A percentile compares a stretch with the other conserved stretches of the same genome.
Conservation (phyloP, 2,329 filamentous ascomycete species). For the Cytospora mali region DNA sequence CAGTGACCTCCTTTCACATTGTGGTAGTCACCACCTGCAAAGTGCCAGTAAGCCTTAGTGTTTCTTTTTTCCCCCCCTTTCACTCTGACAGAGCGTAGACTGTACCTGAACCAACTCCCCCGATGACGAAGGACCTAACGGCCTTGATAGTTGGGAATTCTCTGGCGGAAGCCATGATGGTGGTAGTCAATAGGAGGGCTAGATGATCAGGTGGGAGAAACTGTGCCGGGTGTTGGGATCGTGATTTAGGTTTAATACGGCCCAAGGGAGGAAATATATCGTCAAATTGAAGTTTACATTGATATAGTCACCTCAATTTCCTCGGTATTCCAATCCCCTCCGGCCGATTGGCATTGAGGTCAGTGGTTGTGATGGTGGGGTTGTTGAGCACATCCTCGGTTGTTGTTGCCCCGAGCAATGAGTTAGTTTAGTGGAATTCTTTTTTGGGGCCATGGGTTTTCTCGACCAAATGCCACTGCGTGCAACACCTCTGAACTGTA, state of each 20-base stretch:
- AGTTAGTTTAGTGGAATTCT: neutral
- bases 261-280: neutral
- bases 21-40: constrained; percentile 81
- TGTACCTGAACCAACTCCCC: constrained; percentile 58
- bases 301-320: neutral
- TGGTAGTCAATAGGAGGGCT: neutral
- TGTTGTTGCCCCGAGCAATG: constrained; percentile 24
- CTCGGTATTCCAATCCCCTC: neutral
- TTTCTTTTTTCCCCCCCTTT: no score
- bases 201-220: no score
- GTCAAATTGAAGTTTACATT: neutral
- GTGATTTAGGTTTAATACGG: neutral
- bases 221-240: no score
- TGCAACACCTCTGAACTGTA: no score
- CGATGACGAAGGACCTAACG: constrained; percentile 72
- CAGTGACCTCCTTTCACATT: constrained; percentile 79
- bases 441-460: neutral
- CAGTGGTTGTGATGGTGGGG: constrained; percentile 20
- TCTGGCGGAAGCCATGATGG: constrained; percentile 51
- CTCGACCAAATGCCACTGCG: no score
- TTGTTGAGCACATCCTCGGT: constrained; percentile 10
- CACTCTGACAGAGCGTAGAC: constrained; percentile 37
- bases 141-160: constrained; percentile 76
- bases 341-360: constrained; percentile 12
- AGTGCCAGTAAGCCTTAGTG: constrained; percentile 28